Evolutionary conservation across 1,284 basidiomycete genomes (phyloP).

Genomic region (Sphaerobolus stellatus): DNA sequence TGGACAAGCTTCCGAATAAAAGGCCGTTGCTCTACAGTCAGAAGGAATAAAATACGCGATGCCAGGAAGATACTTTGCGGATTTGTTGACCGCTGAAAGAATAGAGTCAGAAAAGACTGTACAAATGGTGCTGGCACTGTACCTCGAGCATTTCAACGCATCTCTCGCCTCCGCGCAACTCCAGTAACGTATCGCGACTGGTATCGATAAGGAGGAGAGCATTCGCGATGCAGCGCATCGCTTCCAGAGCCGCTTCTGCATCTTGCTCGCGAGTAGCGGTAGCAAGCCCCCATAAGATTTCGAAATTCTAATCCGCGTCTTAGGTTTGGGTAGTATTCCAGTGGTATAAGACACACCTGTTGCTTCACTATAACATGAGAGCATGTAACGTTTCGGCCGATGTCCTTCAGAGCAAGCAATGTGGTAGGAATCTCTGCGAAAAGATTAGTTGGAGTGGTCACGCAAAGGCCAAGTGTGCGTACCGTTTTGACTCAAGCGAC

Average conservation of each 20-base stretch:
- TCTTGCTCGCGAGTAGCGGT: constrained; percentile 11
- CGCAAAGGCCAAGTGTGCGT: constrained; percentile 24
- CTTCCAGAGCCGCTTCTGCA: constrained; percentile 61
- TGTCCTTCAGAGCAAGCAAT: constrained; percentile 69
- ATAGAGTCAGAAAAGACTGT: constrained; percentile 2
- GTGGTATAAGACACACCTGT: constrained; percentile 52
- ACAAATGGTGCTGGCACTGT: constrained; percentile 23
- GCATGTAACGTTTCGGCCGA: constrained; percentile 70
- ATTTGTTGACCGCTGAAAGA: constrained; percentile 53
- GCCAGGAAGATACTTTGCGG: constrained; percentile 71
- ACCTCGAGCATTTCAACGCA: constrained; percentile 64
- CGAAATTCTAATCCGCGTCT: constrained; percentile 41
- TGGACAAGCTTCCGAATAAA: constrained; percentile 63
- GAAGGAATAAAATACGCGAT: constrained; percentile 73
- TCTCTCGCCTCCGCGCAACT: constrained; percentile 60
- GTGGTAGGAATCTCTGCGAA: constrained; percentile 58
- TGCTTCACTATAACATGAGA: constrained; percentile 62
- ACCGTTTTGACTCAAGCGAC: constrained; percentile 56
- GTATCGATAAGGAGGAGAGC: constrained; percentile 65
- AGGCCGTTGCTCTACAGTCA: constrained; percentile 44
- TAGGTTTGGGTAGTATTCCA: constrained; percentile 38
- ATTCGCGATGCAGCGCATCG: constrained; percentile 74
- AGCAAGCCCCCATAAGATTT: constrained; percentile 18
- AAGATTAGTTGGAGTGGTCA: constrained; percentile 20
- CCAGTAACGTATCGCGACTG: constrained; percentile 58